Conservation (phyloP, 768 basidiomycete species). For the Xerocomellus dryophilus region DNA sequence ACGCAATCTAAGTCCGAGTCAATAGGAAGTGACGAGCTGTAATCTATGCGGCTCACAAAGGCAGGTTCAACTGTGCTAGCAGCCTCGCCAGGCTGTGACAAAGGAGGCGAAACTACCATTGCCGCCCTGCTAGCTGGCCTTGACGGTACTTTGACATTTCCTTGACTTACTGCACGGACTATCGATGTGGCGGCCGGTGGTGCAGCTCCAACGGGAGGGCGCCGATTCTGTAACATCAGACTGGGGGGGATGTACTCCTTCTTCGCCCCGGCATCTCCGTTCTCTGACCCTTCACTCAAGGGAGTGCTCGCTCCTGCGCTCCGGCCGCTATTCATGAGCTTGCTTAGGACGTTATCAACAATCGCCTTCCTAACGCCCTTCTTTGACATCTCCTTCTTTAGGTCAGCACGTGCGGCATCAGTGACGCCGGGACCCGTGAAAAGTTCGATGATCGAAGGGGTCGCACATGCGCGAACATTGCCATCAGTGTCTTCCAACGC, state of each 20-base stretch:
- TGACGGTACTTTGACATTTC: constrained; percentile 47
- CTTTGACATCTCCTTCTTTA: constrained; percentile 88
- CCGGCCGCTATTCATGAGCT: constrained; percentile 49
- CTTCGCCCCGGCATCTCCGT: constrained; percentile 32
- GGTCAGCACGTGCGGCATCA: constrained; percentile 84
- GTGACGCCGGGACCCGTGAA: constrained; percentile 82
- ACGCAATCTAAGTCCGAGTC: constrained; percentile 61
- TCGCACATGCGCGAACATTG: constrained; percentile 83
- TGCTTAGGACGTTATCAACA: constrained; percentile 72
- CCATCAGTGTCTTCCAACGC: constrained; percentile 88
- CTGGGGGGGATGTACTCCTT: constrained; percentile 79
- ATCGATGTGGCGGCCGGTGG: constrained; percentile 31
- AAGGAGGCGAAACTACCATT: constrained; percentile 37
- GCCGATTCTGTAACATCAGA: constrained; percentile 52
- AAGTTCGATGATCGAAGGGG: constrained; percentile 75
- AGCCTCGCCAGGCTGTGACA: constrained; percentile 43
- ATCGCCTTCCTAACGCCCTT: constrained; percentile 86
- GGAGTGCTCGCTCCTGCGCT: constrained; percentile 42
- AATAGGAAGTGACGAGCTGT: neutral
- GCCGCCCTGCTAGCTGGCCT: constrained; percentile 65
- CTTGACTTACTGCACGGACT: constrained; percentile 47
- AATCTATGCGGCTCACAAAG: constrained; percentile 51
- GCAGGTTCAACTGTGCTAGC: constrained; percentile 54
- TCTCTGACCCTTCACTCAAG: constrained; percentile 61
- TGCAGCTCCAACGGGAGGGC: constrained; percentile 40